Evolutionary conservation across 2,329 filamentous ascomycete genomes (phyloP).

Genomic region (Xylariaceae sp.): DNA sequence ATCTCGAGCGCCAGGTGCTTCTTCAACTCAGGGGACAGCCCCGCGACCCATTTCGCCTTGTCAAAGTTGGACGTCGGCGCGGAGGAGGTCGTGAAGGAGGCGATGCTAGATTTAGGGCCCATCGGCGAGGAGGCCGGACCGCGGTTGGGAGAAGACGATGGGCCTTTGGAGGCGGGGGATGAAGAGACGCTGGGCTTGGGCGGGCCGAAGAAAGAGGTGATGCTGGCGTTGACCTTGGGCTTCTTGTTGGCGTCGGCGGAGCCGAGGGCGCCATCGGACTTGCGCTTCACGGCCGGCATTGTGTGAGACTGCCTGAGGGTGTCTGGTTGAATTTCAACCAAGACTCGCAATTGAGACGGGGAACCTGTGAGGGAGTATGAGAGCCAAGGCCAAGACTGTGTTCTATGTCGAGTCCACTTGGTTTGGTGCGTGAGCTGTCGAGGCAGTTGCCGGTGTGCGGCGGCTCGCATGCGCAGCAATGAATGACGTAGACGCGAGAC

Average conservation of each 20-base stretch:
- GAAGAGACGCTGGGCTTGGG: slow-evolving; percentile 50
- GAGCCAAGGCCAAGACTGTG: too few relatives aligned
- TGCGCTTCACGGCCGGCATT: slow-evolving; percentile 63
- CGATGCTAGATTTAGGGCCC: slow-evolving; percentile 33
- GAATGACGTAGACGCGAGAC: slow-evolving; percentile 11
- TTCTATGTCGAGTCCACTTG: too few relatives aligned
- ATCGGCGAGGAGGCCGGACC: slow-evolving; percentile 15
- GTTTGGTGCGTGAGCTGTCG: too few relatives aligned
- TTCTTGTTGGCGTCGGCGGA: slow-evolving; percentile 65
- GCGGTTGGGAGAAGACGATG: slow-evolving; percentile 12
- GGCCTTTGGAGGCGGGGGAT: slow-evolving; percentile 6
- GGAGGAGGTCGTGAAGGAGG: too few relatives aligned
- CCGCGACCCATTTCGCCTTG: slow-evolving; percentile 84
- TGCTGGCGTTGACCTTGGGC: slow-evolving; percentile 68
- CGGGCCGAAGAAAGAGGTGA: slow-evolving; percentile 83
- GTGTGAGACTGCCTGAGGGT: slow-evolving; percentile 7
- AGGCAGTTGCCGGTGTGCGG: too few relatives aligned
- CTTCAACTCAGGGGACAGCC: slow-evolving; percentile 76
- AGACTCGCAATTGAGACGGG: too few relatives aligned
- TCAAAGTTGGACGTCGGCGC: slow-evolving; percentile 51
- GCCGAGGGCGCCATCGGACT: slow-evolving; percentile 45
- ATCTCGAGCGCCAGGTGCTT: slow-evolving; percentile 84
- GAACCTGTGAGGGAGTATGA: too few relatives aligned
- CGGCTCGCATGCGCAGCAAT: too few relatives aligned
- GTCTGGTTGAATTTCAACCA: neutral